Evolutionary conservation across 2,329 filamentous ascomycete species (phyloP).

Genomic region (Bisporella sp.): DNA sequence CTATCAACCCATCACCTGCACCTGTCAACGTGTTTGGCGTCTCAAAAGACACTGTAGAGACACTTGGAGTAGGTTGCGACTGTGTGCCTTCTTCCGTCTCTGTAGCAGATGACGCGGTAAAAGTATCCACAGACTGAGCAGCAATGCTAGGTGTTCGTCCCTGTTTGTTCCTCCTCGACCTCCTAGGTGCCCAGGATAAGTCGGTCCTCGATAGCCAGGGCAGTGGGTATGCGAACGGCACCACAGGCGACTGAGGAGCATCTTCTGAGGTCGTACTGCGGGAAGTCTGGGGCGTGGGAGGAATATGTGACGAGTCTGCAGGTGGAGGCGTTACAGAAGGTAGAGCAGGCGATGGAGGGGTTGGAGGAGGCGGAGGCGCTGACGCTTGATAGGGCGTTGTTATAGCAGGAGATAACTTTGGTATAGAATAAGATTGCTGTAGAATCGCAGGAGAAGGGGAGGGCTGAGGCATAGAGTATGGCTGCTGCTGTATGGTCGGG

Average conservation of each 20-base stretch:
- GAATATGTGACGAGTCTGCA: slow-evolving; percentile 9
- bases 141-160: too few species aligned
- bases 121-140: too few species aligned
- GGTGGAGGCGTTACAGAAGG: slow-evolving; percentile 40
- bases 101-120: too few species aligned
- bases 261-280: slow-evolving; percentile 16
- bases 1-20: too few species aligned
- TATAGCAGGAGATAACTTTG: slow-evolving; percentile 42
- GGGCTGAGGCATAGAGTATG: slow-evolving; percentile 45
- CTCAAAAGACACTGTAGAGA: slow-evolving; percentile 23
- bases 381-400: slow-evolving; percentile 26
- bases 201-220: slow-evolving; percentile 51
- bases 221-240: slow-evolving; percentile 32
- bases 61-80: slow-evolving; percentile 32
- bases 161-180: slow-evolving; percentile 31
- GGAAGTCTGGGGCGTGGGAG: slow-evolving; percentile 6
- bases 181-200: slow-evolving; percentile 40
- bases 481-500: slow-evolving; percentile 42
- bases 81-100: slow-evolving; percentile 2
- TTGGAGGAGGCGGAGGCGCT: slow-evolving; percentile 19
- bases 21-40: too few species aligned
- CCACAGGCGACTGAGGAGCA: too few species aligned
- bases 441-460: slow-evolving; percentile 18
- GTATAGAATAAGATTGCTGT: slow-evolving; percentile 15
- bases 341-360: slow-evolving; percentile 32